phyloP scores from a whole-genome alignment of 108 stramenopile species.

The Stephanodiscus triporus region DNA sequence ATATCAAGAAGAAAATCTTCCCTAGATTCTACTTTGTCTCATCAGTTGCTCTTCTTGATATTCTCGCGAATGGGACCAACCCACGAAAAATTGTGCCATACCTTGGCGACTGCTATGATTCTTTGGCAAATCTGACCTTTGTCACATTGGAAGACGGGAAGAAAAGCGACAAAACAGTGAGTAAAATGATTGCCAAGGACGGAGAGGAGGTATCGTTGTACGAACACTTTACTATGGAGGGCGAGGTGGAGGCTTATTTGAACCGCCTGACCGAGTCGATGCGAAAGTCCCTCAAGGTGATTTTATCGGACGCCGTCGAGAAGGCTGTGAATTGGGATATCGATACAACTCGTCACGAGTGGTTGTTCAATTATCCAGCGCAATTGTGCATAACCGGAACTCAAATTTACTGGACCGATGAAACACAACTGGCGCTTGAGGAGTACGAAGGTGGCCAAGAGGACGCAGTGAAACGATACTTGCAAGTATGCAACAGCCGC shows the following conservation, averaged over 20 bases:
- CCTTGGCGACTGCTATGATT: constrained; percentile 92
- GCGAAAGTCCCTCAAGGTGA: constrained; percentile 74
- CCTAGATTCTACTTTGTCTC: constrained; percentile 94
- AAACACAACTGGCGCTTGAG: constrained; percentile 85
- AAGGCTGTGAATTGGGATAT: constrained; percentile 91
- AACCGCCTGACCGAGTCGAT: constrained; percentile 87
- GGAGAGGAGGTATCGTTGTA: constrained; percentile 70
- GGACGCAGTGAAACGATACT: constrained; percentile 88
- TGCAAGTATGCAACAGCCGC: constrained; percentile 73
- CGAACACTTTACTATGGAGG: constrained; percentile 81
- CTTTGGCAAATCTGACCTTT: constrained; percentile 77
- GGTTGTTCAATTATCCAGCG: constrained; percentile 91
- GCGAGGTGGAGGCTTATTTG: constrained; percentile 87
- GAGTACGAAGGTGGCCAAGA: constrained; percentile 91
- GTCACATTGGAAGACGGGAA: constrained; percentile 60
- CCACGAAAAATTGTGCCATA: constrained; percentile 91
- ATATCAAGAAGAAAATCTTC: constrained; percentile 94
- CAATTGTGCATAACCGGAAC: constrained; percentile 88
- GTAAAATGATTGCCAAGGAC: constrained; percentile 87
- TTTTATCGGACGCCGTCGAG: constrained; percentile 77
- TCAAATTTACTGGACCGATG: constrained; percentile 94
- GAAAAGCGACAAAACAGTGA: constrained; percentile 56
- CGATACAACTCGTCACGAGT: constrained; percentile 85
- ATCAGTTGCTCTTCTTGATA: constrained; percentile 85
- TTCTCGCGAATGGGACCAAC: constrained; percentile 91